These are phyloP conservation scores for Biscogniauxia sp. DNA, from an alignment of 2,329 filamentous ascomycete genomes.

Conservation along the genomic window DNA sequence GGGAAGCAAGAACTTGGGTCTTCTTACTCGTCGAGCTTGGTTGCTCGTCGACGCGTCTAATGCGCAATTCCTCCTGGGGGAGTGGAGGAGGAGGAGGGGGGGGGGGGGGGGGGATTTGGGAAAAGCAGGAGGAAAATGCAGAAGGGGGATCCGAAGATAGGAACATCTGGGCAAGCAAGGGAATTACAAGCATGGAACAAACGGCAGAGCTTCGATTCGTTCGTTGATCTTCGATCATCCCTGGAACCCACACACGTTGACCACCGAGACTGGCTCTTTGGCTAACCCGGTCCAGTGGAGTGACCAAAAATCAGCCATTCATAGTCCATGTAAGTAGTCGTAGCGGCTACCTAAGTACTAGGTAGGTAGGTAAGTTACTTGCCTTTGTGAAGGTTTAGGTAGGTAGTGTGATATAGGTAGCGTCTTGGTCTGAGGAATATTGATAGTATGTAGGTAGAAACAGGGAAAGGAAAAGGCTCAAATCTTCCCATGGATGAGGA, in stretches of 20 bases:
- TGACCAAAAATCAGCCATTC: not conserved
- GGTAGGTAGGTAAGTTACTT: not conserved
- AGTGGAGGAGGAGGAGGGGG: not conserved
- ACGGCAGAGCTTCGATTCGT: conserved; percentile 6
- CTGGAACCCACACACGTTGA: conserved; percentile 28
- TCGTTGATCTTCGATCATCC: conserved; percentile 21
- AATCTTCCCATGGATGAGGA: conserved; percentile 7
- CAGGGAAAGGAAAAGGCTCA: not conserved
- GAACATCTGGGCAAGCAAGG: not conserved
- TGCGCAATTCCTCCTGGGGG: not conserved
- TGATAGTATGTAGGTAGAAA: too few species aligned
- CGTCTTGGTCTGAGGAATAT: not conserved
- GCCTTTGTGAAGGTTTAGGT: not conserved
- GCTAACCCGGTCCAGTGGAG: not conserved
- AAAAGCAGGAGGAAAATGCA: not conserved
- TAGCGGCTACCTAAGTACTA: too few species aligned
- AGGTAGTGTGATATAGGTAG: too few species aligned
- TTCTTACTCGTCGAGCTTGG: not conserved
- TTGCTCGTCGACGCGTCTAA: not conserved
- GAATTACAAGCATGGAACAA: not conserved
- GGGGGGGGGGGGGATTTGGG: too few species aligned
- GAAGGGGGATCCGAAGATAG: not conserved
- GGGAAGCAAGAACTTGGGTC: not conserved
- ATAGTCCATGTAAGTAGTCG: not conserved
- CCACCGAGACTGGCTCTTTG: conserved; percentile 26